Evolutionary conservation across 73 alveolate genomes (phyloP), one percentile per base, ranked within the genome.

Genomic region (Paramecium sonneborni): DNA sequence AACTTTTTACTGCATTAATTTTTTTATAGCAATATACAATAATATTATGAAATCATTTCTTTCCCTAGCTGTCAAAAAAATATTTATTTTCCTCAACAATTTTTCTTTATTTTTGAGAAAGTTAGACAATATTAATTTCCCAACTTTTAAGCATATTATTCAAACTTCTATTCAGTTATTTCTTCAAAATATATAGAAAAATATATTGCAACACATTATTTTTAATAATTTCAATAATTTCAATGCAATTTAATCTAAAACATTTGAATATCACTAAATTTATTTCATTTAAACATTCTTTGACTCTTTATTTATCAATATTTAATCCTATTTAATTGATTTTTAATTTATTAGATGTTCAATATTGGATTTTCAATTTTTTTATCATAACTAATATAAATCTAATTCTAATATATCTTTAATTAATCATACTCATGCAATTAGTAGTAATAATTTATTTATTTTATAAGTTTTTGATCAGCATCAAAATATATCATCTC

Each of bases 161-260:
- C 1, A 35, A 72, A 72, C 14, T 72, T 62, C 3, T 72, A 32
- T 72, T 72, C 86, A 14, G 55, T 72, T 35, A 38, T 18, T 3
- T 34, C 57, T 6, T 72, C 86, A 18, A 72, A 32, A 72, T 72
- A 72, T n/a, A n/a, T n/a, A n/a, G n/a, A n/a, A 34, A 72, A 72
- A 72, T n/a, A 72, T 20, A 34, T 34, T 72, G 86, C 86, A 72
- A 72, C 57, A 37, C 86, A n/a, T 72, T 35, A 72, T 72, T 35
- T 34, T 34, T 35, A 72, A 35, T n/a, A 28, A 72, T 72, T 72
- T 72, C 86, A 4, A 72, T 72, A 12, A 72, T 20, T 37, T 72
- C 86, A n/a, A 35, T n/a, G 34, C 86, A 72, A 18, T 72, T 72
- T 15, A 72, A 38, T 1, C 86, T 30, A 72, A 32, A 72, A 72